Base-by-base conservation (phyloP, 2,329 filamentous ascomycete genomes). In the Pyrenophora tritici-repentis region DNA sequence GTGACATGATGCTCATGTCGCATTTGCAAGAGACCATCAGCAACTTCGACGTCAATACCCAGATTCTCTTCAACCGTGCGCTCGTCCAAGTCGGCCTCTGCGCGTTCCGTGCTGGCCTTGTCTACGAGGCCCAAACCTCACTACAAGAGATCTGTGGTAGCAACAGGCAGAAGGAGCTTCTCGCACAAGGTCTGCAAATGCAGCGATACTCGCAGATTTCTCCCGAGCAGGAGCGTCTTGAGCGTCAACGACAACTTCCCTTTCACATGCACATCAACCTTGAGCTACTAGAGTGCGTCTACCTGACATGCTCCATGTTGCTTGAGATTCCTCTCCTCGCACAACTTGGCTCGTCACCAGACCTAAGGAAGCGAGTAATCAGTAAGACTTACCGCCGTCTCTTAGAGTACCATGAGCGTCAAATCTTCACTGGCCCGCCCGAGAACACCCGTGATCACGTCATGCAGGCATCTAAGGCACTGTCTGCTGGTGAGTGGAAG, bases 251-350 rank as follows among this genome's bases (percentile, higher is more conserved):
- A 67, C 94, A 99, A 79, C 84, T 99, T 63, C 94, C 94, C 32
- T 99, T 99, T 87, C 94, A 99, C 81, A 97, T 99, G 91, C 94
- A 99, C 83, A 99, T 99, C 82, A 99, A 99, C 82, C 84, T 99
- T 44, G 94, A 99, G 76, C 85, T 99, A 47, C 85, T 99, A 33
- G 94, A 99, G 80, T 97, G 94, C 71, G 93, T 97, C 56, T 99
- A 99, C 80, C 84, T 99, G 53, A 97, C 94, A 42, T 97, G 93
- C 81, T 97, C 91, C 78, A 99, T 99, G 94, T 88, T 99, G 61
- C 85, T 99, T 50, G 94, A 99, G 80, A 97, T 99, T 58, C 94
- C 94, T 54, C 87, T 97, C 39, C 87, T 99, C 64, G 95, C 94
- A 41, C 94, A 97, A 78, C 95, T 93, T 31, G 94, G 94, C 61